Evolutionary conservation across 2,329 filamentous ascomycete species (phyloP), one percentile per base, ranked within the genome.

Genomic region (Neopestalotiopsis clavispora): DNA sequence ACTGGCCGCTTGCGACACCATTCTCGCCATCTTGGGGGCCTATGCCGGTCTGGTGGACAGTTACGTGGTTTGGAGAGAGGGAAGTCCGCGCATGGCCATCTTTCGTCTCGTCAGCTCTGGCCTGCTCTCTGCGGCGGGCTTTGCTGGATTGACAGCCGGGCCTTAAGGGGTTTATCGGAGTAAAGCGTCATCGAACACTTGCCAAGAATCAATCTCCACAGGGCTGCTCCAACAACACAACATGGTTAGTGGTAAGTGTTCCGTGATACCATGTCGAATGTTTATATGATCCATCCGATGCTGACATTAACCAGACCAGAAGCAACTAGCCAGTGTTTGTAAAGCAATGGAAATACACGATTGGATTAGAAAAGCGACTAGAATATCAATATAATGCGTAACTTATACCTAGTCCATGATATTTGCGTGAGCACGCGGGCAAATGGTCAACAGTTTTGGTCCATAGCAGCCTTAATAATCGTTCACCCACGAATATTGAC

Each of bases 1-100:
- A 17, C 49, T 71, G 3, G 69, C 57, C 0, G 68, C 69, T 4
- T 68, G 75, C 32, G 75, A 78, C 67, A 72, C 71, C 14, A 58
- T 74, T 30, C 61, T 78, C 69, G 72, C 75, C 1, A 67, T 78
- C 38, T 65, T 70, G 0, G 75, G 74, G 4, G 69, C 70, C 14
- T 77, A 75, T 61, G 71, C 68, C 3, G 75, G 76, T 10, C 20
- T 77, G 32, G 69, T 78, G 5, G 76, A 78, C 62, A 72, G 73
- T 30, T 75, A 69, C 14, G 68, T 77, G 14, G 73, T 77, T 3
- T 77, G 74, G 75, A 73, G 40, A 45, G 72, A 72, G 69, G 74
- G 74, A 40, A 62, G 40, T 23, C 34, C 34, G 17, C 59, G 59
- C 30, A 62, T 40, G 59, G 59, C 59, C n/a, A 10, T 20, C 30